Evolutionary conservation across 352 stramenopile genomes (phyloP).

Genomic region (Sclerospora graminicola): DNA sequence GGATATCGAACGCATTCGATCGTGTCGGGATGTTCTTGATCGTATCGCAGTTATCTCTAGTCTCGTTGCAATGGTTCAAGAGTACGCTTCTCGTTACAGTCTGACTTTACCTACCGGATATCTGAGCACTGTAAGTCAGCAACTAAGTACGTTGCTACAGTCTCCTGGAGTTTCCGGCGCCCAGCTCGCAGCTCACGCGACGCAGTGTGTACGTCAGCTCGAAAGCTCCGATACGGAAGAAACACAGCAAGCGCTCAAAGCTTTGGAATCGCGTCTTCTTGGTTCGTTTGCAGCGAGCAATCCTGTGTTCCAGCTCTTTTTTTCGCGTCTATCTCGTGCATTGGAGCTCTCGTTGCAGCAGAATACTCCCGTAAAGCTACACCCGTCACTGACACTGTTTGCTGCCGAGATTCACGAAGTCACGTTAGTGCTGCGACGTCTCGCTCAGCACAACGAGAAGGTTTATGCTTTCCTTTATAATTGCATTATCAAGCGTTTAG

Average conservation of each 20-base stretch:
- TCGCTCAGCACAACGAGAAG: conserved; percentile 61
- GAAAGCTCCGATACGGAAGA: conserved; percentile 8
- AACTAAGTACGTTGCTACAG: conserved; percentile 31
- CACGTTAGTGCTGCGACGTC: conserved; percentile 19
- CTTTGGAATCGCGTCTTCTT: conserved; percentile 34
- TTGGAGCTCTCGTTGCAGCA: conserved; percentile 19
- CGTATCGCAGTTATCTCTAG: conserved; percentile 43
- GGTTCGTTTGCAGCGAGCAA: conserved; percentile 35
- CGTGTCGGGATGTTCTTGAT: conserved; percentile 44
- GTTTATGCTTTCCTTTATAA: conserved; percentile 65
- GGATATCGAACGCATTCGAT: conserved; percentile 43
- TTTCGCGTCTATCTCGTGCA: conserved; percentile 21
- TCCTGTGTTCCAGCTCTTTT: conserved; percentile 51
- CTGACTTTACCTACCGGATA: conserved; percentile 22
- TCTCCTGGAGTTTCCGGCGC: conserved; percentile 35
- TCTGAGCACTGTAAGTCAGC: conserved; percentile 15
- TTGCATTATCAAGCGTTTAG: conserved; percentile 31
- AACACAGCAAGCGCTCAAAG: conserved; percentile 13
- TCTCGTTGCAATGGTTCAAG: conserved; percentile 49
- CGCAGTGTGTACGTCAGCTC: conserved; percentile 23
- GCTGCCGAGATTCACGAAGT: conserved; percentile 29
- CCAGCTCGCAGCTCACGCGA: conserved; percentile 43
- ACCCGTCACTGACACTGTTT: conserved; percentile 45
- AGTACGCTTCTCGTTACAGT: conserved; percentile 28
- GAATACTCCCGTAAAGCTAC: conserved; percentile 13